Percentiles rank a stretch among this genome's conserved stretches.
Evolutionary conservation across 2,329 filamentous ascomycete genomes (phyloP).

Genomic region (Pyrenochaeta sp.): DNA sequence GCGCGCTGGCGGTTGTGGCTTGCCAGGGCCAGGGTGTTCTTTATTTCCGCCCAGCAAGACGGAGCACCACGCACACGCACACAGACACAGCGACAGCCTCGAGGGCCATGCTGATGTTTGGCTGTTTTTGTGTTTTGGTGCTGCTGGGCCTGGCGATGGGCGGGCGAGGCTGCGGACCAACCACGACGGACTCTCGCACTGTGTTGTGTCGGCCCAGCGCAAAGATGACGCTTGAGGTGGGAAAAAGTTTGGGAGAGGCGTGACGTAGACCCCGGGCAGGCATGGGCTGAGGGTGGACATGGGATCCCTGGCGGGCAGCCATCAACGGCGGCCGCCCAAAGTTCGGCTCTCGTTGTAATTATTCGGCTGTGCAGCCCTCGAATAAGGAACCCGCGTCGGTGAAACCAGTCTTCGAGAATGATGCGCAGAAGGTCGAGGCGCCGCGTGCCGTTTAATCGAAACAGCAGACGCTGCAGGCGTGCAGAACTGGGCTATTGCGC

Average conservation of each 20-base stretch:
- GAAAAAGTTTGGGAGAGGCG: conserved; percentile 23
- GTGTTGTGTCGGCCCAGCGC: conserved; percentile 4
- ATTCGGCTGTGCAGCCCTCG: conserved; percentile 17
- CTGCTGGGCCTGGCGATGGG: too few species aligned
- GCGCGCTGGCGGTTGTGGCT: conserved; percentile 31
- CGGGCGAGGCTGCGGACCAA: too few species aligned
- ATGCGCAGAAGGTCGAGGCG: conserved; percentile 13
- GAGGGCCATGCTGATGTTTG: too few species aligned
- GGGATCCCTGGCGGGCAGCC: conserved; percentile 13
- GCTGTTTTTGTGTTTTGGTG: too few species aligned
- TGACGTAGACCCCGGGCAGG: conserved; percentile 19
- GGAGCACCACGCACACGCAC: too few species aligned
- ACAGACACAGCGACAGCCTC: too few species aligned
- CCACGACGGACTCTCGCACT: background rate
- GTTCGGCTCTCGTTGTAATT: conserved; percentile 11
- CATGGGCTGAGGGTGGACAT: conserved; percentile 6
- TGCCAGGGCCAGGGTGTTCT: conserved; percentile 15
- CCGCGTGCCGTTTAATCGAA: conserved; percentile 17
- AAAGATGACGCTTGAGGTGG: conserved; percentile 2
- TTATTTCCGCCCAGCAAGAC: conserved; percentile 33
- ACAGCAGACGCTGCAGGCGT: conserved; percentile 20
- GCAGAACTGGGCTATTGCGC: conserved; percentile 9
- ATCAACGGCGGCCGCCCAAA: conserved; percentile 22
- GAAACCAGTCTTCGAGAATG: conserved; percentile 23
- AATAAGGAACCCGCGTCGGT: conserved; percentile 14